phyloP scores from a whole-genome alignment of 2,329 filamentous ascomycete genomes.

The Diplodia mutila region DNA sequence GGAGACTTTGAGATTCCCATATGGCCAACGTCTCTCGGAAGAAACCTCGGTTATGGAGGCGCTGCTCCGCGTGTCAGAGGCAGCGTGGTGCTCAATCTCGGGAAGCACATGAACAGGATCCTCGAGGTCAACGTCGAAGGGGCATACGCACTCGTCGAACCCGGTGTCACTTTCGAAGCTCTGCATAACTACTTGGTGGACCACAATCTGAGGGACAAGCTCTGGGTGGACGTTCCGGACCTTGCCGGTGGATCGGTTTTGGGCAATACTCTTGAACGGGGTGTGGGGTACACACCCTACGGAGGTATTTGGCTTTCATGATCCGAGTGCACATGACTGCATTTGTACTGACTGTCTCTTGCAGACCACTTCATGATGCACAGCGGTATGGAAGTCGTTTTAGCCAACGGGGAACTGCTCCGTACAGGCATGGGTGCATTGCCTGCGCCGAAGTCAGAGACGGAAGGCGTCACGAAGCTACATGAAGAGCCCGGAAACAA shows the following conservation, averaged over 20 bases:
- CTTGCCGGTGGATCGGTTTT: constrained; percentile 41
- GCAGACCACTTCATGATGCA: constrained; percentile 52
- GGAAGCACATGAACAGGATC: constrained; percentile 47
- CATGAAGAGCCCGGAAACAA: constrained; percentile 32
- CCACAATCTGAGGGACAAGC: constrained; percentile 40
- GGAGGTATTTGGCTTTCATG: constrained; percentile 44
- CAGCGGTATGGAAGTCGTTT: constrained; percentile 50
- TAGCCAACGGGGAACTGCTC: constrained; percentile 45
- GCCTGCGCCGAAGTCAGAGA: constrained; percentile 34
- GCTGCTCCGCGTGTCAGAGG: constrained; percentile 53
- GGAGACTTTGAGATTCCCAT: constrained; percentile 41
- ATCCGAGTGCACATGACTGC: constrained; percentile 45
- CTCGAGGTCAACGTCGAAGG: constrained; percentile 46
- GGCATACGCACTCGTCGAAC: constrained; percentile 50
- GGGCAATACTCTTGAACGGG: constrained; percentile 42
- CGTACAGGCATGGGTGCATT: constrained; percentile 49
- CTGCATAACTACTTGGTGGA: constrained; percentile 49
- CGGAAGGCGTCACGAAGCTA: constrained; percentile 3
- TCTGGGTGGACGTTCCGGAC: constrained; percentile 50
- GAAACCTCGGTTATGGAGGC: constrained; percentile 57
- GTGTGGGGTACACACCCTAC: constrained; percentile 42
- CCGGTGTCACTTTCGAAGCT: constrained; percentile 53
- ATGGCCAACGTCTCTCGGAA: constrained; percentile 43
- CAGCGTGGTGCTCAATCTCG: constrained; percentile 52
- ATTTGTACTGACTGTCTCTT: constrained; percentile 43